These are phyloP conservation scores for Microcyclospora pomicola DNA, from an alignment of 2,329 filamentous ascomycete species.

Conservation along the genomic window DNA sequence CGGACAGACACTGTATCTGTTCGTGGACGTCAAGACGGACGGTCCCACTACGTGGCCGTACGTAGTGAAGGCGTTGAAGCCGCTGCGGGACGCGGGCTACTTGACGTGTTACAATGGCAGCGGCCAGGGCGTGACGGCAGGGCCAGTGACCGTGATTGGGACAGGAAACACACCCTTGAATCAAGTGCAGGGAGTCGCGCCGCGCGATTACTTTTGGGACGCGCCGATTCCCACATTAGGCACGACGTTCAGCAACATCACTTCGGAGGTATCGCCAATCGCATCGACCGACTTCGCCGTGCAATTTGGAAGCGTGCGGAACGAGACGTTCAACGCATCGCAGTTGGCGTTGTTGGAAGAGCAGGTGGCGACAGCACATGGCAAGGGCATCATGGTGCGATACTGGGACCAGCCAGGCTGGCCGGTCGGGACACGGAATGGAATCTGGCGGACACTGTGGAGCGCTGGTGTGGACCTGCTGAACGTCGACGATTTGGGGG, in stretches of 20 bases:
- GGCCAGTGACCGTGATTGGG: conserved; percentile 47
- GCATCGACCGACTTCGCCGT: conserved; percentile 38
- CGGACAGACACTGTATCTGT: conserved; percentile 48
- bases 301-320: conserved; percentile 27
- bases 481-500: conserved; percentile 51
- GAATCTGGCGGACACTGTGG: conserved; percentile 43
- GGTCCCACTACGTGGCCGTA: conserved; percentile 42
- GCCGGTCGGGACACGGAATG: conserved; percentile 45
- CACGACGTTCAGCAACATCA: conserved; percentile 32
- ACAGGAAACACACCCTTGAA: conserved; percentile 24
- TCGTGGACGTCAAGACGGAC: conserved; percentile 50
- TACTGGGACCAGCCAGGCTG: conserved; percentile 52
- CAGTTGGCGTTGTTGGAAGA: conserved; percentile 38
- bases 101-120: conserved; percentile 39
- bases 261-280: conserved; percentile 37
- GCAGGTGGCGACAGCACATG: conserved; percentile 41
- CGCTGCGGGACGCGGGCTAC: conserved; percentile 40
- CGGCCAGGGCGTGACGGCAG: conserved; percentile 26
- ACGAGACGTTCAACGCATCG: conserved; percentile 27
- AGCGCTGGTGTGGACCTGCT: conserved; percentile 46
- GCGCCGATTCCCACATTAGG: conserved; percentile 37
- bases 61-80: conserved; percentile 42
- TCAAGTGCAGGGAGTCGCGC: conserved; percentile 4
- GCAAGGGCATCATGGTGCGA: conserved; percentile 43
- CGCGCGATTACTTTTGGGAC: conserved; percentile 44